Base-by-base conservation (phyloP, 2,329 filamentous ascomycete genomes). In the Leptographium galeiforme region DNA sequence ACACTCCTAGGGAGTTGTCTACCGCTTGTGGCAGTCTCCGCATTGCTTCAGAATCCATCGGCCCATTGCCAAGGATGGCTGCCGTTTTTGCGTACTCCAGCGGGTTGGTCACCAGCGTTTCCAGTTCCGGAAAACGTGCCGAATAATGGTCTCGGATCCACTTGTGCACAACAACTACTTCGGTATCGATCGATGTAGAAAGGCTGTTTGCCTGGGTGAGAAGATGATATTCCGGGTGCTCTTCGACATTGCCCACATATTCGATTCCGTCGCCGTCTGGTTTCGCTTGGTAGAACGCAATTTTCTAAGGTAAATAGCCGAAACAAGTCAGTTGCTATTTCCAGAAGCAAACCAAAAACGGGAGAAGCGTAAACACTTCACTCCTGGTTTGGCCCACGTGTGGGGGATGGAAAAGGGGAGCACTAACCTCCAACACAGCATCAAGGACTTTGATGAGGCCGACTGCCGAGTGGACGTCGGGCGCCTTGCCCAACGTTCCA, bases 131-230 rank as follows among this genome's bases (percentile, higher is more conserved):
- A 63, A 97, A 98, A 56, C 91, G 82, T 18, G 86, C 78, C 11
- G 90, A 95, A 71, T 98, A 98, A 69, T 96, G 89, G 63, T 98
- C 93, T 63, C 91, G 82, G 56, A 96, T 89, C 67, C 89, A 94
- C 70, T 98, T 98, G 75, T 98, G 93, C 25, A 97, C 87, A 8
- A 93, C 78, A 38, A 87, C 86, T 47, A 97, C 87, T 67, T 97
- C 91, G 64, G 87, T 88, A 61, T 95, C 90, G 60, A 97, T 96
- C 58, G 87, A 85, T 7, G 91, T 94, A 0, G 93, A 95, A 8
- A 95, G 77, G 30, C 84, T 86, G 65, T 95, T 95, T 16, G 89
- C 89, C 65, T 93, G 84, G 38, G 88, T 94, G 55, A 95, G 72
- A 39, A 95, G 80, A 67, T 88, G 82, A 68, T 95, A 95, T 66